Evolutionary conservation across 306 rosid species (phyloP).

Genomic region (Acacia crassicarpa): DNA sequence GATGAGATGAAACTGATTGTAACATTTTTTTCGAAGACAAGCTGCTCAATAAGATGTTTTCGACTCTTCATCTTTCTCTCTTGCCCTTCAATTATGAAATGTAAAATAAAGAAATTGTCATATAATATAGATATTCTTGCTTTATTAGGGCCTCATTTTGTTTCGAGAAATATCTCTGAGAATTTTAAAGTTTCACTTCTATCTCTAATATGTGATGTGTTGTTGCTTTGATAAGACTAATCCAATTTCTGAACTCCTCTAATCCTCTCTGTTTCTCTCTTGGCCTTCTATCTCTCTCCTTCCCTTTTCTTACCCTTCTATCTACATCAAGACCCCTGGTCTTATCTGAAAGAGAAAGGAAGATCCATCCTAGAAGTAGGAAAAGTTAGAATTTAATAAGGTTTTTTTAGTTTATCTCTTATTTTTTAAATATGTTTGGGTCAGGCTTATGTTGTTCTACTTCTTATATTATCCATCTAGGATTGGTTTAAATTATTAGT

Average conservation of each 20-base stretch:
- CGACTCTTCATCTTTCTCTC: background rate
- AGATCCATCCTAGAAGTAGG: too few relatives aligned
- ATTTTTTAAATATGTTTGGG: background rate
- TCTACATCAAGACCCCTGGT: too few relatives aligned
- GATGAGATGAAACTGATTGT: background rate
- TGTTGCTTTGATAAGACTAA: too few relatives aligned
- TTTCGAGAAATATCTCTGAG: too few relatives aligned
- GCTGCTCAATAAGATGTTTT: slow-evolving; percentile 8
- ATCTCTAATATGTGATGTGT: too few relatives aligned
- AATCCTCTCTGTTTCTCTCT: too few relatives aligned
- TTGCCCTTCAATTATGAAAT: background rate
- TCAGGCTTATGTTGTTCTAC: background rate
- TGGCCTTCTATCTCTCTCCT: too few relatives aligned
- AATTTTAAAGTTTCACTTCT: too few relatives aligned
- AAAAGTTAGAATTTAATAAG: background rate
- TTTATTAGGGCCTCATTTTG: background rate
- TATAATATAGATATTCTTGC: background rate
- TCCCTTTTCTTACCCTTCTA: too few relatives aligned
- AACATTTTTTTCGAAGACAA: background rate
- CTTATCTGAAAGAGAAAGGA: too few relatives aligned
- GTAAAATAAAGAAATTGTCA: background rate
- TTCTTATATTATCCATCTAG: background rate
- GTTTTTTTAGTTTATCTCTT: background rate
- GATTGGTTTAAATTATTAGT: background rate
- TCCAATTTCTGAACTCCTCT: too few relatives aligned